Conservation (phyloP, 192 early-diverging fungal species). For the Backusella morwellensis region DNA sequence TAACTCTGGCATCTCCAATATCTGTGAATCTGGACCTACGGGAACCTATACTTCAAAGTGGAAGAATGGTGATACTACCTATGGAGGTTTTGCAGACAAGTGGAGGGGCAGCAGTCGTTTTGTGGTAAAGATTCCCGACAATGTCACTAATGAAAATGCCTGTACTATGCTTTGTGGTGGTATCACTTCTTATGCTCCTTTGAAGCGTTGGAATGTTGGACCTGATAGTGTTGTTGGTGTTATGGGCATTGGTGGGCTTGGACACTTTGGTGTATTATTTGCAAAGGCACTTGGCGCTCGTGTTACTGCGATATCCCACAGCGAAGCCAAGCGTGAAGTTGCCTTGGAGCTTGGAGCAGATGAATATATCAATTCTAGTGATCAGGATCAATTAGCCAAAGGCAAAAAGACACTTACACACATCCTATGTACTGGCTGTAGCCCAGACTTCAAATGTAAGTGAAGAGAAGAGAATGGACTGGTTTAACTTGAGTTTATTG, state of each 20-base stretch:
- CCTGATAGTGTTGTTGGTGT: slow-evolving; percentile 22
- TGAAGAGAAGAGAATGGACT: too few species aligned
- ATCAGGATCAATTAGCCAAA: slow-evolving; percentile 5
- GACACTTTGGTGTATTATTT: slow-evolving; percentile 59
- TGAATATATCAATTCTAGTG: slow-evolving; percentile 18
- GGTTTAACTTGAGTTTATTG: too few species aligned
- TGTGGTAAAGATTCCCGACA: slow-evolving; percentile 56
- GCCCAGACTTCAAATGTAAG: slow-evolving; percentile 6
- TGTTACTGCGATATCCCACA: slow-evolving; percentile 54
- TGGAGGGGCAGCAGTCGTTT: slow-evolving; percentile 48
- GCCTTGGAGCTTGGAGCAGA: slow-evolving; percentile 53
- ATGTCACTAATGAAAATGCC: slow-evolving; percentile 48
- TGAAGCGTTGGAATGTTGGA: slow-evolving; percentile 37
- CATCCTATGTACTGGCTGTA: slow-evolving; percentile 18
- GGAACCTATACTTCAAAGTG: slow-evolving; percentile 14
- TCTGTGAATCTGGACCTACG: background rate
- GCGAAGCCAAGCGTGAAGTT: slow-evolving; percentile 56
- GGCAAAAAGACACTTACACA: slow-evolving; percentile 19
- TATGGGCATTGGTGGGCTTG: slow-evolving; percentile 39
- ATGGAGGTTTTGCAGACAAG: slow-evolving; percentile 38
- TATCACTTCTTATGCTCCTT: slow-evolving; percentile 55
- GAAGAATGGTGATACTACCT: slow-evolving; percentile 23
- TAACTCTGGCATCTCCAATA: background rate
- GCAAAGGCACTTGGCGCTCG: slow-evolving; percentile 41
- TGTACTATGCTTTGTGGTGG: slow-evolving; percentile 76